phyloP scores from a whole-genome alignment of 108 stramenopile species.

The Cyclotella sp. region DNA sequence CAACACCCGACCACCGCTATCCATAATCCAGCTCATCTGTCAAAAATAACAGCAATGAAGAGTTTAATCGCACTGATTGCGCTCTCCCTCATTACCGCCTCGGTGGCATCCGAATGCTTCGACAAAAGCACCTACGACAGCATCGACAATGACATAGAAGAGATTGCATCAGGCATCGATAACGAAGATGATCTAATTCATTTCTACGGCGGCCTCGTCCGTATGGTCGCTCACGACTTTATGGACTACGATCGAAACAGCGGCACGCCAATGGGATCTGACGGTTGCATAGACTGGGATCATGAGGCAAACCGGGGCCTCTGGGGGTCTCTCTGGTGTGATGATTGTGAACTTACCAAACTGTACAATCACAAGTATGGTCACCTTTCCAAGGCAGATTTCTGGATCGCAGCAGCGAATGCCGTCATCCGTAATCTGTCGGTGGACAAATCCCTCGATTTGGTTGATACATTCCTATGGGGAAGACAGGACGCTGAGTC shows the following conservation, averaged over 20 bases:
- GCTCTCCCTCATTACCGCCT: no score
- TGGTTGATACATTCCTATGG: conserved; percentile 27
- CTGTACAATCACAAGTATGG: conserved; percentile 24
- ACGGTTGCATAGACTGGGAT: conserved; percentile 28
- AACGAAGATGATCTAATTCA: conserved; percentile 17
- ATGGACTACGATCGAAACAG: no score
- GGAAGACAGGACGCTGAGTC: conserved; percentile 20
- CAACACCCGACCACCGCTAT: no score
- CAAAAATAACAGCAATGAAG: no score
- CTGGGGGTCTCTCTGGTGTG: conserved; percentile 17
- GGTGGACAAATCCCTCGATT: conserved; percentile 14
- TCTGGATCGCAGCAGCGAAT: conserved; percentile 36
- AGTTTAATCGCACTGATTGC: no score
- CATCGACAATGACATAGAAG: conserved; percentile 13
- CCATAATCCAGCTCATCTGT: no score
- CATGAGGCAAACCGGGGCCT: conserved; percentile 23
- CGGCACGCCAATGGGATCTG: conserved; percentile 23
- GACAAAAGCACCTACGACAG: conserved; percentile 16
- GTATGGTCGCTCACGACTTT: conserved; percentile 36
- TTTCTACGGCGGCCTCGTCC: conserved; percentile 36
- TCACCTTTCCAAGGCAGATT: conserved; percentile 26
- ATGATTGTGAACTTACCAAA: conserved; percentile 15
- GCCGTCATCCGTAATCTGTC: conserved; percentile 27
- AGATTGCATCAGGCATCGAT: conserved; percentile 2
- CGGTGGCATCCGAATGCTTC: not conserved